Percentiles rank a stretch among this genome's conserved stretches.
phyloP scores from a whole-genome alignment of 352 stramenopile species.

The Globisporangium spinosum region DNA sequence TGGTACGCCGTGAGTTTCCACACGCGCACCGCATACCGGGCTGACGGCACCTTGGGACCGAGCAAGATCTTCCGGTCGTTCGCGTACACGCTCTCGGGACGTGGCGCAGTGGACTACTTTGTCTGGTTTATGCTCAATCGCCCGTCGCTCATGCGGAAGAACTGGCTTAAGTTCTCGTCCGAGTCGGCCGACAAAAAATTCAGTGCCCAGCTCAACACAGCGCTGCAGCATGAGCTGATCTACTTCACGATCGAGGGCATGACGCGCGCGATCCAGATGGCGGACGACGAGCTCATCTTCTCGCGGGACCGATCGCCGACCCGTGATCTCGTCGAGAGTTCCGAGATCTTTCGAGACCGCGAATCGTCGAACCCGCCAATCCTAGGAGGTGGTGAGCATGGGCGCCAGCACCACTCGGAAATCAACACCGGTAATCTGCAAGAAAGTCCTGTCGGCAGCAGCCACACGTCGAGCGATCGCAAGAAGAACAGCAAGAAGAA shows the following conservation, averaged over 20 bases:
- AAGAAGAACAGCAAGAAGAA: constrained; percentile 12
- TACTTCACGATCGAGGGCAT: constrained; percentile 90
- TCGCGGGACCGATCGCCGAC: constrained; percentile 45
- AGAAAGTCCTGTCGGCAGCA: background rate
- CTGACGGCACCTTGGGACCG: constrained; percentile 31
- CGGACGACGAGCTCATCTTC: constrained; percentile 57
- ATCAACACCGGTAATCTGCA: constrained; percentile 1
- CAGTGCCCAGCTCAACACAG: constrained; percentile 84
- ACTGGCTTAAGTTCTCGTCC: constrained; percentile 76
- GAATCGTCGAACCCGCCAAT: constrained; percentile 2
- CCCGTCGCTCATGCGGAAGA: constrained; percentile 41
- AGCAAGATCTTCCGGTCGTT: constrained; percentile 64
- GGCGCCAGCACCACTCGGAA: background rate
- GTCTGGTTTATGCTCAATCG: constrained; percentile 87
- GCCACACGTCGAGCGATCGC: background rate
- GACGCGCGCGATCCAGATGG: constrained; percentile 64
- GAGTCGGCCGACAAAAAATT: constrained; percentile 81
- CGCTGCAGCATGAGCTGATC: constrained; percentile 84
- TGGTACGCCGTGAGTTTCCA: constrained; percentile 78
- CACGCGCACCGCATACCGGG: constrained; percentile 40
- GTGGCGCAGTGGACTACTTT: constrained; percentile 72
- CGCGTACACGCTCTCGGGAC: constrained; percentile 61
- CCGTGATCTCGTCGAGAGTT: constrained; percentile 30
- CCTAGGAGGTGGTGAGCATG: background rate
- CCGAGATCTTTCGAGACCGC: background rate